phyloP scores from a whole-genome alignment of 805 yeast species.

The Candida hungchunana region DNA sequence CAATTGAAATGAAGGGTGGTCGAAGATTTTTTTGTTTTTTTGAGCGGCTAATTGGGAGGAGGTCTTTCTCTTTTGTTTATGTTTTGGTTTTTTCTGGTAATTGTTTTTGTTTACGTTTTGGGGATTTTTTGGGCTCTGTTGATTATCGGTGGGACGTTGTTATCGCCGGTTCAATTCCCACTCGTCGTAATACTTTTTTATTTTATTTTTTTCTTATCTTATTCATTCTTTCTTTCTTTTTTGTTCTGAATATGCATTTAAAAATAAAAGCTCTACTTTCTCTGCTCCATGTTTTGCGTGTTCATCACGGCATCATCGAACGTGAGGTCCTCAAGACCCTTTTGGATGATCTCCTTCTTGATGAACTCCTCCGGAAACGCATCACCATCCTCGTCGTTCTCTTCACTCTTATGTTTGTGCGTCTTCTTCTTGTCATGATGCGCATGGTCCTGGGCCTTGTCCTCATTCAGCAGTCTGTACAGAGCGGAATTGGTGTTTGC shows the following conservation, averaged over 20 bases:
- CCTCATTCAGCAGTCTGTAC: conserved; percentile 36
- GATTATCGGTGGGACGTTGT: too few relatives aligned
- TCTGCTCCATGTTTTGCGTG: conserved; percentile 6
- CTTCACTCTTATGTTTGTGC: conserved; percentile 6
- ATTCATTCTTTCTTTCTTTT: too few relatives aligned
- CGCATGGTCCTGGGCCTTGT: conserved; percentile 16
- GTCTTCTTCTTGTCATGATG: conserved; percentile 8
- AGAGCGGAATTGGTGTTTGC: conserved; percentile 39
- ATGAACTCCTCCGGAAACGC: conserved; percentile 21
- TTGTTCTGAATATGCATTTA: too few relatives aligned
- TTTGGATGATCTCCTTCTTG: conserved; percentile 22
- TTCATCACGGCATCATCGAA: conserved; percentile 11
- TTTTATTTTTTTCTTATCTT: too few relatives aligned
- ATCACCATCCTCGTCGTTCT: conserved; percentile 6
- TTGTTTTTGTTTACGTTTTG: too few relatives aligned
- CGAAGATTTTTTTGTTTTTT: not conserved
- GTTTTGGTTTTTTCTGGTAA: conserved; percentile 6
- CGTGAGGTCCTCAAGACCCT: conserved; percentile 19
- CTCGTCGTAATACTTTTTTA: too few relatives aligned
- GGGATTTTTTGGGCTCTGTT: too few relatives aligned
- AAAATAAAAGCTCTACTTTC: too few relatives aligned
- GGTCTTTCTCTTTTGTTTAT: not conserved
- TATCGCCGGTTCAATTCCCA: too few relatives aligned
- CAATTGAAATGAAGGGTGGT: not conserved
- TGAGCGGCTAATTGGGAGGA: not conserved